phyloP scores from a whole-genome alignment of 441 rosid genomes.

The Metrosideros polymorpha region DNA sequence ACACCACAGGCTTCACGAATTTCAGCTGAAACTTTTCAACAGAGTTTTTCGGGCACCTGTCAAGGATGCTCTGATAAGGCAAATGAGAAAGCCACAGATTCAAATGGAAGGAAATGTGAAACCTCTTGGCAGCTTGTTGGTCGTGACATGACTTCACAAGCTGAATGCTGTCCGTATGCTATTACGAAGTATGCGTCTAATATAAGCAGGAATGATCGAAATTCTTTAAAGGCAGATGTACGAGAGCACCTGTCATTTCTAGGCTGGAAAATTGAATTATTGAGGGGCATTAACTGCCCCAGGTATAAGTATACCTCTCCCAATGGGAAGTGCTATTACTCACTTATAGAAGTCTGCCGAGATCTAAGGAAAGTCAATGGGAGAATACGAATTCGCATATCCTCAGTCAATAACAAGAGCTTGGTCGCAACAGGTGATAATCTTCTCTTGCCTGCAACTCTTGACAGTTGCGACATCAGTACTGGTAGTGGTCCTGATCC shows the following conservation, averaged over 20 bases:
- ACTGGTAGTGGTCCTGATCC: neutral
- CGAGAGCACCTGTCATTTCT: constrained; percentile 11
- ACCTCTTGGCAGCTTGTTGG: constrained; percentile 31
- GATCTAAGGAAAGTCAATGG: neutral
- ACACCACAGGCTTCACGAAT: neutral
- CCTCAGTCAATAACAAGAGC: neutral
- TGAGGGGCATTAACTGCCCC: neutral
- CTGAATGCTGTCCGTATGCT: constrained; percentile 44
- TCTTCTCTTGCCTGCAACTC: neutral
- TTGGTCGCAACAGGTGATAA: neutral
- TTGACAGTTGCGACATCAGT: neutral
- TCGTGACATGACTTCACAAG: constrained; percentile 26
- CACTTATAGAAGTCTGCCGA: constrained; percentile 15
- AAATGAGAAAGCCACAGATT: neutral
- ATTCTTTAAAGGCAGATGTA: neutral
- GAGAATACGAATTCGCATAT: neutral
- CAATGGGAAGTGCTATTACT: neutral
- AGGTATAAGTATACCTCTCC: constrained; percentile 20
- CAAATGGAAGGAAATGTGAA: neutral
- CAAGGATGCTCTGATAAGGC: constrained; percentile 10
- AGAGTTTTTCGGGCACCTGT: neutral
- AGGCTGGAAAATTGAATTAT: constrained; percentile 20
- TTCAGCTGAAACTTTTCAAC: constrained; percentile 10
- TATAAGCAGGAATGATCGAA: neutral
- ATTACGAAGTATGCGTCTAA: constrained; percentile 22